Base-by-base conservation (phyloP, 1,284 basidiomycete species). In the Cronartium quercuum region DNA sequence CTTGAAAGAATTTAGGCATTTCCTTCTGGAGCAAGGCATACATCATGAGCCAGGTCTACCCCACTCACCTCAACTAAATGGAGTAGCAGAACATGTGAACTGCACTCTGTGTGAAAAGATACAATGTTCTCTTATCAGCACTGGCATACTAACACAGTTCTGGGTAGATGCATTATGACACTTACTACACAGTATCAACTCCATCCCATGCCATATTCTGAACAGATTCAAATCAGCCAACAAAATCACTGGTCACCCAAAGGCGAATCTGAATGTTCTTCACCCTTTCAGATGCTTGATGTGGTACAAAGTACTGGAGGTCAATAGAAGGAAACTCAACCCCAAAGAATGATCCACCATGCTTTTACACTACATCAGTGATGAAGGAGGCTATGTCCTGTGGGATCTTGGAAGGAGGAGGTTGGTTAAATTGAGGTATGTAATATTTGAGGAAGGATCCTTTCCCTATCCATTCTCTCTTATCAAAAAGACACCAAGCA, bases 111-210 rank as follows among this genome's bases (percentile, higher is more conserved):
- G n/a, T 2, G n/a, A 44, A 12, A 12, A 12, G 12, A 44, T 44
- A 78, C 79, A 15, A 60, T 78, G 80, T 0, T 78, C 83, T 75
- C 77, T 83, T 0, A 55, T 78, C 6, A 75, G 77, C 15, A 37
- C 81, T 0, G 70, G 77, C 7, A 77, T 84, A 0, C 82, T 80
- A 9, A 76, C 73, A 58, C 76, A 57, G 35, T 80, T 82, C 9
- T 84, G 83, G 83, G 79, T 78, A 0, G 80, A 83, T 66, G 82
- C 81, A 0, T 70, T 80, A 24, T 40, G 70, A 2, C 80, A 82
- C 68, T 77, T 76, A 13, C 71, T 79, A 7, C 84, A 81, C 79
- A 37, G 84, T 2, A 77, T 78, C 41, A 84, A 84, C 73, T 78
- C 80, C 0, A 78, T 80, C 0, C 77, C 80, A 0, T 68, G 66